These are phyloP conservation scores for Hygrocybe coccinea DNA, from an alignment of 768 basidiomycete genomes.

Conservation along the genomic window DNA sequence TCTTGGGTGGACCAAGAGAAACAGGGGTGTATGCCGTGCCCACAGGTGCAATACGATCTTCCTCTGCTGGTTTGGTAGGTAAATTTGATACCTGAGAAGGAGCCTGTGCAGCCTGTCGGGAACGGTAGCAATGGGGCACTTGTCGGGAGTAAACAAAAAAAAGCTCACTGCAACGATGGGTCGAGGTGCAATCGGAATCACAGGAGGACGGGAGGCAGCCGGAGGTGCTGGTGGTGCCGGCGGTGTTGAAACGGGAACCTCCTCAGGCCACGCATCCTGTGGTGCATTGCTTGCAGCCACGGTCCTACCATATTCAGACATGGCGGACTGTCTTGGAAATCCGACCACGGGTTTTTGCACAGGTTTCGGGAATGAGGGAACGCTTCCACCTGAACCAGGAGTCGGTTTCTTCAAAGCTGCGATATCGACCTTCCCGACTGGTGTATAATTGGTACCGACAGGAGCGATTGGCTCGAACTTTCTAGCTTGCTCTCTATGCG, in stretches of 20 bases:
- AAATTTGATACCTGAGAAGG: constrained; percentile 42
- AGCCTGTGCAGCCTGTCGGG: constrained; percentile 12
- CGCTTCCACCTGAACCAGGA: constrained; percentile 17
- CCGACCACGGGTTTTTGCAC: constrained; percentile 46
- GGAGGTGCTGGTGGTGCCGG: constrained; percentile 38
- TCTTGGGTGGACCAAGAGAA: constrained; percentile 77
- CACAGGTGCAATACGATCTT: constrained; percentile 81
- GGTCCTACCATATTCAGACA: constrained; percentile 39
- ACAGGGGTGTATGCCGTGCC: constrained; percentile 90
- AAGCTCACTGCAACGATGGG: constrained; percentile 36
- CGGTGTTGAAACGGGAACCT: constrained; percentile 30
- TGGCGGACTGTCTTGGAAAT: constrained; percentile 36
- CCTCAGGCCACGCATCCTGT: constrained; percentile 58
- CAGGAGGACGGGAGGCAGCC: constrained; percentile 45
- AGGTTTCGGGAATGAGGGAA: constrained; percentile 37
- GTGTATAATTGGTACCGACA: constrained; percentile 71
- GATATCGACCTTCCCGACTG: constrained; percentile 72
- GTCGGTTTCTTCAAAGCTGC: constrained; percentile 44
- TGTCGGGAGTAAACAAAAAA: not conserved
- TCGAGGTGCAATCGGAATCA: constrained; percentile 38
- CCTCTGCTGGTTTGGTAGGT: constrained; percentile 65
- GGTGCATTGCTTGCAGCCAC: constrained; percentile 39
- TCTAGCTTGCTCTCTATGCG: constrained; percentile 71
- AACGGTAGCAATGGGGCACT: not conserved
- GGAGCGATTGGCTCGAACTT: constrained; percentile 77